phyloP scores from a whole-genome alignment of 352 stramenopile species.

The Globisporangium cederbergense region DNA sequence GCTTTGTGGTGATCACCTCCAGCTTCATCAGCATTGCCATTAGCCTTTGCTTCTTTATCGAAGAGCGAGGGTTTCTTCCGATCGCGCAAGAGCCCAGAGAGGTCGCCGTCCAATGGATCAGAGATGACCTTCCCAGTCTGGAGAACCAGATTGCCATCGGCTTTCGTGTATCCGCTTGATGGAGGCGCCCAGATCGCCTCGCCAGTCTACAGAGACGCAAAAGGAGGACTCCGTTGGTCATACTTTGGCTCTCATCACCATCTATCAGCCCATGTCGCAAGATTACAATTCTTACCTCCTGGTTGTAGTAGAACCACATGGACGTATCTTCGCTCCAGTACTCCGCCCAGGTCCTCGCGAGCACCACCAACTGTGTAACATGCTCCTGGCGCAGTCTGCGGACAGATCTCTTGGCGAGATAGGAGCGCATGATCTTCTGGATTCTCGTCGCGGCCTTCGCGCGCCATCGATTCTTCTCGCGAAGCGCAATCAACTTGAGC shows the following conservation, averaged over 20 bases:
- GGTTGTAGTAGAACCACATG: constrained; percentile 81
- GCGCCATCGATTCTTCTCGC: constrained; percentile 53
- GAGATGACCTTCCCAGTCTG: constrained; percentile 65
- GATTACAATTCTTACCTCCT: constrained; percentile 24
- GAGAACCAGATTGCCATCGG: constrained; percentile 61
- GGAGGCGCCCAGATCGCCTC: constrained; percentile 70
- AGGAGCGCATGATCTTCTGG: constrained; percentile 47
- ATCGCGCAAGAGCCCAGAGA: constrained; percentile 25
- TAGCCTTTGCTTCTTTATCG: neutral
- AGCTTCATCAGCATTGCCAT: constrained; percentile 2
- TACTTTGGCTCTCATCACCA: neutral
- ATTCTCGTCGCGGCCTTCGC: constrained; percentile 61
- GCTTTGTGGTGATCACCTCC: constrained; percentile 11
- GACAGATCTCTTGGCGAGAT: constrained; percentile 43
- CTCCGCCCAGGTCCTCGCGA: constrained; percentile 59
- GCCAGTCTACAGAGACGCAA: constrained; percentile 32
- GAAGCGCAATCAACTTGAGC: constrained; percentile 57
- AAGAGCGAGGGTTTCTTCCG: constrained; percentile 19
- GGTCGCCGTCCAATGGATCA: constrained; percentile 39
- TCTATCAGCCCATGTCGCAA: neutral
- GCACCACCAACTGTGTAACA: constrained; percentile 33
- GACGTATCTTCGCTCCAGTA: constrained; percentile 75
- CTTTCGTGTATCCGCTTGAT: constrained; percentile 65
- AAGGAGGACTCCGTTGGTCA: constrained; percentile 1
- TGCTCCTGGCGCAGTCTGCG: constrained; percentile 28